A percentile compares a stretch with the other conserved stretches of the same genome.
Conservation (phyloP, 331 rosid species). For the Malus hybrid region DNA sequence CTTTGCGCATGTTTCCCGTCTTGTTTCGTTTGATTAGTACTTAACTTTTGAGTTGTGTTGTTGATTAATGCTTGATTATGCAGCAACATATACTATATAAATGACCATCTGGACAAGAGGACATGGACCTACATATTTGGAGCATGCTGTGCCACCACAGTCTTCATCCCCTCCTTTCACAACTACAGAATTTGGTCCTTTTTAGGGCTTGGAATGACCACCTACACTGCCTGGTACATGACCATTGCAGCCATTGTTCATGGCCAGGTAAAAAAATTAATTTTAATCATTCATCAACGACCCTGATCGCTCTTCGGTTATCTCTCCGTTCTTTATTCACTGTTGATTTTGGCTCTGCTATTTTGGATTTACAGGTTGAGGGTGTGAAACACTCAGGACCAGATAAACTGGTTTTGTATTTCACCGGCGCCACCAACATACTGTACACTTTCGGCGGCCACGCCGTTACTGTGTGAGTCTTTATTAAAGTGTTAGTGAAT, state of each 20-base stretch:
- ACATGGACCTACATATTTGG: constrained; percentile 96
- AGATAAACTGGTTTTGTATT: constrained; percentile 60
- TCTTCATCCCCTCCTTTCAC: constrained; percentile 90
- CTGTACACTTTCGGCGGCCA: constrained; percentile 99
- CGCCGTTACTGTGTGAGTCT: constrained; percentile 89
- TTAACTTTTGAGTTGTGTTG: background rate
- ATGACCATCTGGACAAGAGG: constrained; percentile 86
- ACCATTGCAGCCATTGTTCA: constrained; percentile 71
- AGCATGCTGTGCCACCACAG: constrained; percentile 91
- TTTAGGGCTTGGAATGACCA: constrained; percentile 88
- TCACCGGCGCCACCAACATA: constrained; percentile 97
- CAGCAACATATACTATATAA: constrained; percentile 86
- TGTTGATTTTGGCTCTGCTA: background rate
- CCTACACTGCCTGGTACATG: constrained; percentile 93
- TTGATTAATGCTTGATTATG: background rate
- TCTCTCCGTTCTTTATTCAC: background rate
- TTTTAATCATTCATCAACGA: background rate
- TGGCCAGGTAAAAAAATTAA: constrained; percentile 54
- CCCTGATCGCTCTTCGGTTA: background rate
- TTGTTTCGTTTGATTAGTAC: background rate
- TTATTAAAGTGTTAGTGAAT: background rate
- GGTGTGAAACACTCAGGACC: constrained; percentile 81
- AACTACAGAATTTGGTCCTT: constrained; percentile 95
- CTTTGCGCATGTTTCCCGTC: background rate
- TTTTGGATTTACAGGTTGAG: constrained; percentile 39